A percentile compares a stretch with the other conserved stretches of the same genome.
phyloP scores from a whole-genome alignment of 2,329 filamentous ascomycete genomes.

The Acrocalymma vagum region DNA sequence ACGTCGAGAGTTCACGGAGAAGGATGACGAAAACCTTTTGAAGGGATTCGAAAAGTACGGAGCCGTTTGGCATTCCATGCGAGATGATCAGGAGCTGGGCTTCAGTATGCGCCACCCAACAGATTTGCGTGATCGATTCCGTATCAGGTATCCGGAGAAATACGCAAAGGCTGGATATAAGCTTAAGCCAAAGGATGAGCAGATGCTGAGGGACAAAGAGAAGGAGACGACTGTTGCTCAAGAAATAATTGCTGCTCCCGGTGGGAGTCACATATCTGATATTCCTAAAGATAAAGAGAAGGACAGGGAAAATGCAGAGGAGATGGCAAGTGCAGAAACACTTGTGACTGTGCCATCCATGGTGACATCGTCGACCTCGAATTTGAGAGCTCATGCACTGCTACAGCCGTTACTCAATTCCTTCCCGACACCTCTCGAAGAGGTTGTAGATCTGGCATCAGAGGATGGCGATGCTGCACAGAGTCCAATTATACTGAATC shows the following conservation, averaged over 20 bases:
- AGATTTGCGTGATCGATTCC: constrained; percentile 69
- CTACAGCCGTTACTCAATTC: constrained; percentile 26
- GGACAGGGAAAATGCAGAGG: not conserved
- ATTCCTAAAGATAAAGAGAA: too few relatives aligned
- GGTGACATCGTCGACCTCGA: not conserved
- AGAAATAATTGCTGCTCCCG: constrained; percentile 5
- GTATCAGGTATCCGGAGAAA: constrained; percentile 65
- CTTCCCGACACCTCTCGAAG: constrained; percentile 25
- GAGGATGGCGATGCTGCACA: constrained; percentile 30
- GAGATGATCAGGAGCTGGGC: constrained; percentile 61
- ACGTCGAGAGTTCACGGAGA: constrained; percentile 63
- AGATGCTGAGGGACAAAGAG: constrained; percentile 22
- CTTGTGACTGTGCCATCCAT: not conserved
- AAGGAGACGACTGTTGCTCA: constrained; percentile 16
- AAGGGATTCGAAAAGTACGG: constrained; percentile 67
- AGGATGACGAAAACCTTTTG: constrained; percentile 66
- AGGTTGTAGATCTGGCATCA: constrained; percentile 25
- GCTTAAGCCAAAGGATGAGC: constrained; percentile 41
- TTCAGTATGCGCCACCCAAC: constrained; percentile 61
- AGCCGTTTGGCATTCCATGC: constrained; percentile 67
- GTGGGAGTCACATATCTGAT: too few relatives aligned
- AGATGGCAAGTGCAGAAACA: not conserved
- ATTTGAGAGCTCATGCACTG: constrained; percentile 11
- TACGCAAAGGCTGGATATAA: constrained; percentile 61
- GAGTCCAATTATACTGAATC: constrained; percentile 44